These are phyloP conservation scores for Tuber magnatum DNA, from an alignment of 495 filamentous ascomycete genomes.

Conservation along the genomic window DNA sequence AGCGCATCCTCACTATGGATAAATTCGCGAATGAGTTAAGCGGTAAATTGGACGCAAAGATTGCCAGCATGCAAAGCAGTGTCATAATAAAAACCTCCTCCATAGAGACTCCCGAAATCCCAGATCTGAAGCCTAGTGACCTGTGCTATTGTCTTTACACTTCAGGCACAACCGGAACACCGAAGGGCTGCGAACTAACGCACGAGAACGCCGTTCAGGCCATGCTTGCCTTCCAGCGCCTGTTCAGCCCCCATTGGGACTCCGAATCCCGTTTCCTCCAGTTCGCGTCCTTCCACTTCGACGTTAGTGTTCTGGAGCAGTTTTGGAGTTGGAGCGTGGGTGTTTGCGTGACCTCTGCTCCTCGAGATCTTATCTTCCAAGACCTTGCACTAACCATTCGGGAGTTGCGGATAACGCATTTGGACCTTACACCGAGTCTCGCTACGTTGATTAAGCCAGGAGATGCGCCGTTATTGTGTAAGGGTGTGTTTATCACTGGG, in stretches of 20 bases:
- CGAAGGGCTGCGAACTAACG: constrained; percentile 69
- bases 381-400: constrained; percentile 65
- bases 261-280: constrained; percentile 67
- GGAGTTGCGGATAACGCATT: constrained; percentile 69
- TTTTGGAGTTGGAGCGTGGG: constrained; percentile 86
- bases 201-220: constrained; percentile 70
- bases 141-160: constrained; percentile 71
- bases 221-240: constrained; percentile 63
- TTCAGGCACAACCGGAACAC: constrained; percentile 71
- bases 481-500: constrained; percentile 68
- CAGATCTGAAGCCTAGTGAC: constrained; percentile 45
- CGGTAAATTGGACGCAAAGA: constrained; percentile 37
- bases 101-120: constrained; percentile 31
- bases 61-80: constrained; percentile 44
- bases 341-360: constrained; percentile 68
- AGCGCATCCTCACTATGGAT: constrained; percentile 48
- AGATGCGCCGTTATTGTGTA: constrained; percentile 60
- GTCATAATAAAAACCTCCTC: constrained; percentile 37
- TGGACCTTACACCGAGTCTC: constrained; percentile 69
- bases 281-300: constrained; percentile 84
- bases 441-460: constrained; percentile 56
- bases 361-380: constrained; percentile 68
- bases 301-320: constrained; percentile 79
- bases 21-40: constrained; percentile 39
- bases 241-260: constrained; percentile 64